These are phyloP conservation scores for Bipolaris zeicola DNA, from an alignment of 2,329 filamentous ascomycete species.

Conservation along the genomic window DNA sequence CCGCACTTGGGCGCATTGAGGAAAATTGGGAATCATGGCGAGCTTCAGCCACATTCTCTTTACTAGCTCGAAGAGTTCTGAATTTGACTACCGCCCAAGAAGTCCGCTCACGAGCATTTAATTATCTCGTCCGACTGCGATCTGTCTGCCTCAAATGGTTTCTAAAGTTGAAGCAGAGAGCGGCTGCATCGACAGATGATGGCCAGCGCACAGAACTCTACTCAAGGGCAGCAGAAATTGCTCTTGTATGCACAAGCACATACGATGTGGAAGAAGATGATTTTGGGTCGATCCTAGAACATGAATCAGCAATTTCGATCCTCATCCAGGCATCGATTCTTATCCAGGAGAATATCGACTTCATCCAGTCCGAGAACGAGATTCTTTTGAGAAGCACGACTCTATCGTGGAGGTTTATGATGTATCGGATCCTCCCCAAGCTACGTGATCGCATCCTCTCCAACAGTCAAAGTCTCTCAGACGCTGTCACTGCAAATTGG, in stretches of 20 bases:
- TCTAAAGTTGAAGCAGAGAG: slow-evolving; percentile 37
- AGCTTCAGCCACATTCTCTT: slow-evolving; percentile 50
- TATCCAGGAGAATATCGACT: slow-evolving; percentile 23
- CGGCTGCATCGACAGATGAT: slow-evolving; percentile 27
- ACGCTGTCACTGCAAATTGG: slow-evolving; percentile 28
- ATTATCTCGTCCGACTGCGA: slow-evolving; percentile 44
- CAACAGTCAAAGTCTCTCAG: slow-evolving; percentile 15
- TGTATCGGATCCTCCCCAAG: slow-evolving; percentile 22
- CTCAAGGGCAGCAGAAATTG: slow-evolving; percentile 47
- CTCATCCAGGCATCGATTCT: slow-evolving; percentile 31
- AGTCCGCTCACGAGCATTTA: slow-evolving; percentile 35
- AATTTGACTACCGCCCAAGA: slow-evolving; percentile 42
- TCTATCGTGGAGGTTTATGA: slow-evolving; percentile 24
- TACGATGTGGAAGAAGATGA: slow-evolving; percentile 52
- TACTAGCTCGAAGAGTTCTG: slow-evolving; percentile 52
- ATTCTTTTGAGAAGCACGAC: slow-evolving; percentile 13
- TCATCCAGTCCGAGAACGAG: slow-evolving; percentile 1
- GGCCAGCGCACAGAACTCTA: slow-evolving; percentile 40
- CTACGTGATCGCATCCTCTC: slow-evolving; percentile 11
- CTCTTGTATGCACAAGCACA: slow-evolving; percentile 52
- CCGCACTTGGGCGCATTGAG: slow-evolving; percentile 10
- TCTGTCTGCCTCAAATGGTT: slow-evolving; percentile 51
- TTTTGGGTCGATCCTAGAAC: slow-evolving; percentile 36
- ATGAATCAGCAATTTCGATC: slow-evolving; percentile 15
- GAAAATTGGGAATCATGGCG: slow-evolving; percentile 49